A percentile compares a stretch with the other conserved stretches of the same genome.
phyloP scores from a whole-genome alignment of 2,329 filamentous ascomycete species.

The Diaporthe nobilis region DNA sequence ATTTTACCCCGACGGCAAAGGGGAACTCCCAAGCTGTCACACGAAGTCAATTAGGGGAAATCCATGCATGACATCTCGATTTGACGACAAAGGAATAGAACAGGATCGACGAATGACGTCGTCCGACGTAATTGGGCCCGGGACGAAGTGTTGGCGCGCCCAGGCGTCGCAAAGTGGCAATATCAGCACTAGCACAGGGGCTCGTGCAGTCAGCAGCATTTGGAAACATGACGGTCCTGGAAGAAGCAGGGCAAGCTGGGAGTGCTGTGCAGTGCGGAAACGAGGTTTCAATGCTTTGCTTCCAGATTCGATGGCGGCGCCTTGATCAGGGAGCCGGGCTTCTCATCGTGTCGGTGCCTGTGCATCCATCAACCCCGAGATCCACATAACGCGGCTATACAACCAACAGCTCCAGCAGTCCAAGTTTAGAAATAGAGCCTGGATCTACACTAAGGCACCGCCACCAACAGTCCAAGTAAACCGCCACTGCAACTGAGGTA shows the following conservation, averaged over 20 bases:
- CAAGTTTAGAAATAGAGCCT: not conserved
- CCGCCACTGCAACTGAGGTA: conserved; percentile 20
- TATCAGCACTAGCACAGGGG: conserved; percentile 29
- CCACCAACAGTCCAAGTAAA: not conserved
- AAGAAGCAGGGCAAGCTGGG: not conserved
- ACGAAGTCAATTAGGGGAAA: conserved; percentile 23
- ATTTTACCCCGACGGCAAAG: not conserved
- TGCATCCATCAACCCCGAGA: not conserved
- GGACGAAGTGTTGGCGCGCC: conserved; percentile 20
- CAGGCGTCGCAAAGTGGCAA: conserved; percentile 29
- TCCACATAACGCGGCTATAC: conserved; percentile 24
- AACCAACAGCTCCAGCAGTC: not conserved
- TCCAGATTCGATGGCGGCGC: not conserved
- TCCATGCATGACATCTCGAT: conserved; percentile 28
- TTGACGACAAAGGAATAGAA: conserved; percentile 1
- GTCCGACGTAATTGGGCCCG: conserved; percentile 9
- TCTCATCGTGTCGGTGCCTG: not conserved
- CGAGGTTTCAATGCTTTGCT: not conserved
- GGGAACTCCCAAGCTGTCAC: conserved; percentile 12
- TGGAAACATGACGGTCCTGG: not conserved
- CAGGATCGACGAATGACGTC: conserved; percentile 28
- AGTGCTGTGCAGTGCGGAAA: not conserved
- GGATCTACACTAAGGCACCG: not conserved
- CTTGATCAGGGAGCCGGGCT: not conserved
- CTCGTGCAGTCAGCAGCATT: not conserved